These are phyloP conservation scores for Aspergillus diversus DNA, from an alignment of 495 filamentous ascomycete species.

Conservation along the genomic window DNA sequence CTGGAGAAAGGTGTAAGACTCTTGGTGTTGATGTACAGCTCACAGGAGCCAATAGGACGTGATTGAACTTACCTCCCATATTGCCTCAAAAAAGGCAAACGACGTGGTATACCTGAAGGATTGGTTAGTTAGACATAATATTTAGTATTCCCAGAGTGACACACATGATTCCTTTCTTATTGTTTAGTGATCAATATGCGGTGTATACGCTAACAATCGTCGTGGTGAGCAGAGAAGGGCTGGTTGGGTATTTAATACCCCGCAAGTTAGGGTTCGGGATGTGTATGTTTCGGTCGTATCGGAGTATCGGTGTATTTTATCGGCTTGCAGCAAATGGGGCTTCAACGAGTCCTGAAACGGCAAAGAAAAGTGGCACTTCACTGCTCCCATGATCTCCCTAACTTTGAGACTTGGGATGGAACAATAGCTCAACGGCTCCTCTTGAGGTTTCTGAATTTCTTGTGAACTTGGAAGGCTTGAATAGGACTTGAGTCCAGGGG, in stretches of 20 bases:
- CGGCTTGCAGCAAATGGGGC: background rate
- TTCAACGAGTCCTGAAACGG: background rate
- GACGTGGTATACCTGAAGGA: conserved; percentile 57
- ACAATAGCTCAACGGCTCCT: too few relatives aligned
- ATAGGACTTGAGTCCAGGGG: too few relatives aligned
- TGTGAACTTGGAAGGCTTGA: too few relatives aligned
- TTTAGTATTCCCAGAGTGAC: background rate
- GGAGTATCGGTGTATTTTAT: conserved; percentile 3
- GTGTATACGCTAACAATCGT: too few relatives aligned
- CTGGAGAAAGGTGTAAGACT: conserved; percentile 30
- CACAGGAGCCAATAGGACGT: background rate
- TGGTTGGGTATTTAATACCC: background rate
- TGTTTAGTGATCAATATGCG: background rate
- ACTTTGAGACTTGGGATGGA: too few relatives aligned
- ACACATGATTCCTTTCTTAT: background rate
- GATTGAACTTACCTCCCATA: conserved; percentile 53
- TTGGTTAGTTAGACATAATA: background rate
- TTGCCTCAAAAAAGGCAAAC: conserved; percentile 83
- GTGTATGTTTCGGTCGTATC: conserved; percentile 7
- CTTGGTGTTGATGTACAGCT: background rate
- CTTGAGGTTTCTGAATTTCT: too few relatives aligned
- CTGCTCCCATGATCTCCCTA: too few relatives aligned
- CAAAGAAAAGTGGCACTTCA: background rate
- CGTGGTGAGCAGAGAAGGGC: too few relatives aligned
- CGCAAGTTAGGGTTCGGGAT: background rate